phyloP scores from a whole-genome alignment of 768 basidiomycete species.

The Tricholoma matsutake region DNA sequence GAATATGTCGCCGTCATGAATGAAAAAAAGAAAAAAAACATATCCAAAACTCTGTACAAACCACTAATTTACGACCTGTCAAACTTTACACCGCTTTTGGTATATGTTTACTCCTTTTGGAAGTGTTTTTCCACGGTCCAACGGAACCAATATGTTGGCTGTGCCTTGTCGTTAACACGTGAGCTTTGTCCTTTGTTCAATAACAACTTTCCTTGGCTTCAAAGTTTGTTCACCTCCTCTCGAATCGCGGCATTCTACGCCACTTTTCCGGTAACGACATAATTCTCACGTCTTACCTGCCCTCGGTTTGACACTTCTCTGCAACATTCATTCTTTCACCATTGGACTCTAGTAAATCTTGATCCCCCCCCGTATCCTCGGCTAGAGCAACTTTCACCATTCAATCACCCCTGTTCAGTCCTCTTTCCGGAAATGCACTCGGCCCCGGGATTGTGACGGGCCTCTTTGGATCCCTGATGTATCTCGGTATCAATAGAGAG shows the following conservation, averaged over 20 bases:
- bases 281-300: too few relatives aligned
- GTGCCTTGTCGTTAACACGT: constrained; percentile 34
- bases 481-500: background rate
- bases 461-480: background rate
- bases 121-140: constrained; percentile 22
- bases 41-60: constrained; percentile 10
- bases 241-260: too few relatives aligned
- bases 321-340: too few relatives aligned
- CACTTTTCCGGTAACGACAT: too few relatives aligned
- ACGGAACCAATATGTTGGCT: constrained; percentile 24
- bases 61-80: constrained; percentile 10
- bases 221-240: background rate
- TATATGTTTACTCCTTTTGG: constrained; percentile 9
- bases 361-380: too few relatives aligned
- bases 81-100: constrained; percentile 20
- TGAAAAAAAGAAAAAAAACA: constrained; percentile 18
- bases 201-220: background rate
- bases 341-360: too few relatives aligned
- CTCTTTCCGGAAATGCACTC: background rate
- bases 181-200: constrained; percentile 4
- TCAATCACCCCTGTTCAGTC: too few relatives aligned
- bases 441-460: background rate
- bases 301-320: too few relatives aligned
- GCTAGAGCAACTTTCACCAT: too few relatives aligned
- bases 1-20: constrained; percentile 20